A percentile compares a stretch with the other conserved stretches of the same genome.
phyloP scores from a whole-genome alignment of 305 asterid genomes.

The Fraxinus albicans region DNA sequence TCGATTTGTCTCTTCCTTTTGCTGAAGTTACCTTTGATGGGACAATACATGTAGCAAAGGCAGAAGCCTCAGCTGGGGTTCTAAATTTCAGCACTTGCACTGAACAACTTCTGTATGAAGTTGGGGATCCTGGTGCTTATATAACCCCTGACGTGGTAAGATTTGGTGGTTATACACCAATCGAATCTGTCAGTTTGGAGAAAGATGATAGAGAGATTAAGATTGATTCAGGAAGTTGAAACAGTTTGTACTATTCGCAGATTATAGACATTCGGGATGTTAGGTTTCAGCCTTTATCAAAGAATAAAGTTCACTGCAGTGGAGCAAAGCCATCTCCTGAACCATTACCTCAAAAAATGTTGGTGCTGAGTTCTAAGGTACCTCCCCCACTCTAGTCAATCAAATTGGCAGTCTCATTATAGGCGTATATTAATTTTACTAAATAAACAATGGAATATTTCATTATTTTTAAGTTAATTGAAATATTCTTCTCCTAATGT shows the following conservation, averaged over 20 bases:
- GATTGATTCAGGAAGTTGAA: conserved; percentile 22
- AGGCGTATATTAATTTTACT: conserved; percentile 8
- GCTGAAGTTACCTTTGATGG: conserved; percentile 79
- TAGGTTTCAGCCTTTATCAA: conserved; percentile 67
- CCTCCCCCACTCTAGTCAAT: background rate
- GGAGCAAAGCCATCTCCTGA: conserved; percentile 80
- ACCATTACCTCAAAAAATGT: conserved; percentile 55
- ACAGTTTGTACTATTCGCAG: conserved; percentile 39
- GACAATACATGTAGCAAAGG: conserved; percentile 68
- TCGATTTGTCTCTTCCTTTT: conserved; percentile 82
- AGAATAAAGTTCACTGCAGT: conserved; percentile 68
- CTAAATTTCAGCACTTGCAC: conserved; percentile 75
- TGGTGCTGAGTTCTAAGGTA: conserved; percentile 84
- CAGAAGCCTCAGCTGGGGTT: conserved; percentile 75
- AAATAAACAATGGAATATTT: background rate
- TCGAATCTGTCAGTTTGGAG: conserved; percentile 7
- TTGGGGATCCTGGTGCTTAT: conserved; percentile 90
- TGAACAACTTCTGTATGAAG: conserved; percentile 94
- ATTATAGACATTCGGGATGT: conserved; percentile 73
- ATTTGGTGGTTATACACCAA: conserved; percentile 7
- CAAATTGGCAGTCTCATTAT: conserved; percentile 1
- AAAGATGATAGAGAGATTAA: conserved; percentile 13
- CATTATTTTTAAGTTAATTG: background rate
- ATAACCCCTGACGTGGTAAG: conserved; percentile 92
- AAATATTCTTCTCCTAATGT: background rate